Evolutionary conservation across 768 basidiomycete species (phyloP), one percentile per base, ranked within the genome.

Genomic region (Amanita molliuscula): DNA sequence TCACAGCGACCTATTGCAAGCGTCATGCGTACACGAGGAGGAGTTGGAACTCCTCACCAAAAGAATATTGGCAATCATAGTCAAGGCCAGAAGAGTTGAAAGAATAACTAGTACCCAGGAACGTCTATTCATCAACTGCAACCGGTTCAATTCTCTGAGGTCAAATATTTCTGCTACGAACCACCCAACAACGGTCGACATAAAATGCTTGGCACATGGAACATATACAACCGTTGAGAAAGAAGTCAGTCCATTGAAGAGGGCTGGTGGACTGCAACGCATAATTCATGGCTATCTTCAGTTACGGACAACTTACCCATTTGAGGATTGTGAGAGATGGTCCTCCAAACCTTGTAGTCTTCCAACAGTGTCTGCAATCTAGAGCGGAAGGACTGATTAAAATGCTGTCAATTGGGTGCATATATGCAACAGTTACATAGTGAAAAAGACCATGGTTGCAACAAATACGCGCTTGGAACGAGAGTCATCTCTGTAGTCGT

Each of bases 181-280:
- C 78, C 67, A 73, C 74, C 73, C 75, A 79, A 50, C 77, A 77
- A 47, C 72, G 62, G 33, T 68, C 62, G 23, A 78, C 70, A 38
- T 74, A 74, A 53, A 73, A 78, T 3, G 65, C 59, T 56, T 78
- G 70, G 55, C 76, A 77, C 31, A 74, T 44, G 48, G 67, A 61
- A 54, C 68, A 71, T 33, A 78, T 69, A 7, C 70, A 55, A 3
- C 74, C 74, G 54, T 77, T 77, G 31, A 77, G 45, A 48, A 77
- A 71, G 31, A 76, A 54, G 44, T 75, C 74, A 0, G 68, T 61
- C 69, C 70, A 74, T 52, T 70, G 63, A 16, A 76, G 66, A 0
- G 58, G 57, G 50, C 65, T 73, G 2, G 65, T 63, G 33, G 70
- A 65, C 68, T 72, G 20, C 15, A 59, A 57, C 60, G 28, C 20